These are phyloP conservation scores for Adansonia gregorii DNA, from an alignment of 441 rosid genomes.

Conservation along the genomic window DNA sequence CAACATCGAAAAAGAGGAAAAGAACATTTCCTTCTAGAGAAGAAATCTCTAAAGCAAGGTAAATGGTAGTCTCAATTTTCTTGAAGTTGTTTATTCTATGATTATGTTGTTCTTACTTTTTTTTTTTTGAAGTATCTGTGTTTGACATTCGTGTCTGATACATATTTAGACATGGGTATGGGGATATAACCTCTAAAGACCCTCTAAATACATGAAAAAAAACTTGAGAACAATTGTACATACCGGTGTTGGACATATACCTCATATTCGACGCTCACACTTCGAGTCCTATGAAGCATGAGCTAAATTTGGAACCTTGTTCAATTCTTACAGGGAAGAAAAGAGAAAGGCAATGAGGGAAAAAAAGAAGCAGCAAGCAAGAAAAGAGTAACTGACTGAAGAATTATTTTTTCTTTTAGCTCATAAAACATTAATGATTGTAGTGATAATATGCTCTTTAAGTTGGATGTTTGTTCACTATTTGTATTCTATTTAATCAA, in stretches of 20 bases:
- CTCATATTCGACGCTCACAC: too few species aligned
- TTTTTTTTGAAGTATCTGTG: too few species aligned
- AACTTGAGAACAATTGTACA: too few species aligned
- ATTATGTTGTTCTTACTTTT: too few species aligned
- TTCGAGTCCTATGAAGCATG: too few species aligned
- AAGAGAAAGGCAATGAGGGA: slow-evolving; percentile 58
- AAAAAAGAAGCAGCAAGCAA: slow-evolving; percentile 29
- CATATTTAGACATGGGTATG: too few species aligned
- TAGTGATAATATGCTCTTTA: neutral
- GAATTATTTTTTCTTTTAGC: slow-evolving; percentile 25
- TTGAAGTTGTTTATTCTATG: neutral
- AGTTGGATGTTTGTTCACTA: neutral
- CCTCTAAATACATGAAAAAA: too few species aligned
- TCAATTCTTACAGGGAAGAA: slow-evolving; percentile 62
- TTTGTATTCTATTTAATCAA: neutral
- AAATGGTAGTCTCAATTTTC: slow-evolving; percentile 1
- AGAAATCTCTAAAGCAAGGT: slow-evolving; percentile 79
- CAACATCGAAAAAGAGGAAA: slow-evolving; percentile 45
- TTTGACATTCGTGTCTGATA: too few species aligned
- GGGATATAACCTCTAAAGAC: too few species aligned
- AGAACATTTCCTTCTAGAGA: slow-evolving; percentile 58
- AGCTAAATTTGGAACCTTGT: neutral
- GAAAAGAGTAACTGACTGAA: slow-evolving; percentile 22
- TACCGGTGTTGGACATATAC: too few species aligned
- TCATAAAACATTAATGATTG: neutral